Percentiles rank a stretch among this genome's conserved stretches.
These are phyloP conservation scores for Venustampulla echinocandica DNA, from an alignment of 495 filamentous ascomycete species.

Conservation along the genomic window DNA sequence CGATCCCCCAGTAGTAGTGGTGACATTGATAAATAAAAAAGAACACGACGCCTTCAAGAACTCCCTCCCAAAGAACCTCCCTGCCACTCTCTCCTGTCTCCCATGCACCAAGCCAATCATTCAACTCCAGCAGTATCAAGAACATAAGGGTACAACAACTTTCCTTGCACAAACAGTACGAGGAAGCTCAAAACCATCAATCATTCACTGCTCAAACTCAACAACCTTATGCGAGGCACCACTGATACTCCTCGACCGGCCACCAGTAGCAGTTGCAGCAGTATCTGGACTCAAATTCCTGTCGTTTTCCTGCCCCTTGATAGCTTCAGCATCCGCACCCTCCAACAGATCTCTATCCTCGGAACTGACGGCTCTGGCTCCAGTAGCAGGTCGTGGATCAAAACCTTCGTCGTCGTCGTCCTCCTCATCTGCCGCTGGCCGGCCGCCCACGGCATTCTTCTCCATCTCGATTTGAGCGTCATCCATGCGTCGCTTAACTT, in stretches of 20 bases:
- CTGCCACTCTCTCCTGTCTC: too few relatives aligned
- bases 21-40: too few relatives aligned
- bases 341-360: conserved; percentile 69
- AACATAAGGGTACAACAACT: too few relatives aligned
- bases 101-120: too few relatives aligned
- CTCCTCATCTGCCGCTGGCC: conserved; percentile 65
- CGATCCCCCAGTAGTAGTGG: too few relatives aligned
- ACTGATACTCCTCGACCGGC: conserved; percentile 16
- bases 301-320: conserved; percentile 10
- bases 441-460: conserved; percentile 56
- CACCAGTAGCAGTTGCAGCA: conserved; percentile 1
- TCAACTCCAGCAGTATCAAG: too few relatives aligned
- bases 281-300: conserved; percentile 15
- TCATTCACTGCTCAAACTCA: conserved; percentile 34
- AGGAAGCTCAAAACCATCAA: too few relatives aligned
- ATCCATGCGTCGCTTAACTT: conserved; percentile 86
- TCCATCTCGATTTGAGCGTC: conserved; percentile 83
- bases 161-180: too few relatives aligned
- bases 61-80: too few relatives aligned
- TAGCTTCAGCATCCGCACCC: conserved; percentile 66
- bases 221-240: conserved; percentile 30
- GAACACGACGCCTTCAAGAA: too few relatives aligned
- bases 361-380: conserved; percentile 55
- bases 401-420: conserved; percentile 56
- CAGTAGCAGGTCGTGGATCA: conserved; percentile 31